Evolutionary conservation across 768 basidiomycete genomes (phyloP), one percentile per base, ranked within the genome.

Genomic region (Auriscalpium orientale): DNA sequence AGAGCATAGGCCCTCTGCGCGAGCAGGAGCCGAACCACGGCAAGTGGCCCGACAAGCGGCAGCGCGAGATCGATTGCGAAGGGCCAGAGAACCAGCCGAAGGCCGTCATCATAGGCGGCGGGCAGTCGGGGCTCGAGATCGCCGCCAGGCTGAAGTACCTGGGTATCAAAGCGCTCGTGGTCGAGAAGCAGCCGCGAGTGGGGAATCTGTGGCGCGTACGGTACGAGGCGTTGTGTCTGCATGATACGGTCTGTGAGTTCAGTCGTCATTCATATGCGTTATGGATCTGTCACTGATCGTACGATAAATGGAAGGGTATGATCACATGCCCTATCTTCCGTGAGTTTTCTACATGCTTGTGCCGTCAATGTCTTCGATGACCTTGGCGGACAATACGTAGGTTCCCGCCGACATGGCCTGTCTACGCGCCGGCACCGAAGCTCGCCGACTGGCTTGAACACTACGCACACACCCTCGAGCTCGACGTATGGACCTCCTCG

Each of bases 141-240:
- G 82, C 82, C 0, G 84, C 83, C n/a, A 72, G 83, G 44, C 74
- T 87, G 54, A 80, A 82, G 64, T 69, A 69, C 4, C 69, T 84
- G 8, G 79, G 72, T 40, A 67, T 84, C 11, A 62, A 71, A 12
- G 68, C 72, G 9, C 70, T 87, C 8, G 69, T 90, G 13, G 71
- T 91, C 48, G 89, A 92, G 65, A 81, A 77, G 67, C 77, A 83
- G 51, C 56, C 65, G 11, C 69, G 79, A 18, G 75, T 87, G 22
- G 85, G 87, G 0, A 79, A 87, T 63, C 79, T 78, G 50, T 87
- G 85, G 86, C 71, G 85, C 56, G 72, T 76, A 38, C 73, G 88
- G 38, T 89, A 89, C 65, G 79, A 85, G 54, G 77, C 83, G 10
- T 68, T 87, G 40, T 84, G 82, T 49, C 68, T 87, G 33, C 85